A percentile compares a stretch with the other conserved stretches of the same genome.
Evolutionary conservation across 176 grass and related monocot genomes (phyloP).

Genomic region (Triticum aestivum): DNA sequence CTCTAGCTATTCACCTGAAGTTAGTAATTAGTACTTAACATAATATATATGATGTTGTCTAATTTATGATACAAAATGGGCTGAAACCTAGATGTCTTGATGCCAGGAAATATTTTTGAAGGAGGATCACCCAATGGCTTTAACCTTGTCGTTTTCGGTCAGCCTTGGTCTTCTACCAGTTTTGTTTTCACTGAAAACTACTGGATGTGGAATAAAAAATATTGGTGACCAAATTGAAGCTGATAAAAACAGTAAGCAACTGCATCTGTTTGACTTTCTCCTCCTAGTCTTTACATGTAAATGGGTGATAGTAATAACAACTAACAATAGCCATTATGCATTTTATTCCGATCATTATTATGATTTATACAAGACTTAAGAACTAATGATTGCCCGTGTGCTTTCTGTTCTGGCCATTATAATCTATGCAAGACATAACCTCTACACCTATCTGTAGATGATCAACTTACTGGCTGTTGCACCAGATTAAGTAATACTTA

Average conservation of each 20-base stretch:
- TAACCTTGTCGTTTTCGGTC: constrained; percentile 78
- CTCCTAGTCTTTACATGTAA: neutral
- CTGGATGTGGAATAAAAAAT: constrained; percentile 89
- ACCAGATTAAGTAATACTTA: neutral
- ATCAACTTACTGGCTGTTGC: constrained; percentile 5
- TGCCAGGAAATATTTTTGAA: constrained; percentile 78
- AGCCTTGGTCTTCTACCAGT: constrained; percentile 87
- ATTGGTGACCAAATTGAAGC: constrained; percentile 60
- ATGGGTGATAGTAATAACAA: constrained; percentile 8
- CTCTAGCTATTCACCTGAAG: constrained; percentile 68
- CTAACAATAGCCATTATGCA: constrained; percentile 9
- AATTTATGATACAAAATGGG: constrained; percentile 8
- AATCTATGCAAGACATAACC: neutral
- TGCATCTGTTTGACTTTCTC: constrained; percentile 25
- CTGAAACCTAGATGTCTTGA: constrained; percentile 30
- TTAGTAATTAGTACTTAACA: constrained; percentile 28
- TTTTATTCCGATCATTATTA: neutral
- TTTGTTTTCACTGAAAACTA: constrained; percentile 66
- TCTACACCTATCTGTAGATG: neutral
- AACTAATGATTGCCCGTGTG: neutral
- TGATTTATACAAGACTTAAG: neutral
- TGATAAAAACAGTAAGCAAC: constrained; percentile 80
- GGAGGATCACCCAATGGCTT: constrained; percentile 77
- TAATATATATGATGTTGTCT: neutral
- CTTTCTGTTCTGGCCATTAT: neutral